Base-by-base conservation (phyloP, 164 flowering plant genomes). In the Kingdonia uniflora region DNA sequence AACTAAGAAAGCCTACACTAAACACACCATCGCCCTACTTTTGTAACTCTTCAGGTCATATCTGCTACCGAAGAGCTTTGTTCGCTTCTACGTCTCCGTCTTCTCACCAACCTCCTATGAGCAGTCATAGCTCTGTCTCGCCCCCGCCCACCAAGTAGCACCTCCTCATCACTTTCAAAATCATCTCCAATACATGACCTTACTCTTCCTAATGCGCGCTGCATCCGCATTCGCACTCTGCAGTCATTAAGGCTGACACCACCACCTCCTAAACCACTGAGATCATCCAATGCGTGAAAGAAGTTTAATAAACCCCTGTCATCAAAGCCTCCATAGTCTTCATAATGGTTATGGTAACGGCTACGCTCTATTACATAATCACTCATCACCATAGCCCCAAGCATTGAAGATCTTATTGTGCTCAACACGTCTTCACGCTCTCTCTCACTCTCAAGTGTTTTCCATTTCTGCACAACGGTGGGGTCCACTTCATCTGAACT, bases 211-310 rank as follows among this genome's bases (percentile, higher is more conserved):
- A 49, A 1, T 11, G 21, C 63, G 24, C 60, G 60, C 29, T 38
- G 22, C 53, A 61, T 62, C 40, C 75, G 67, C 23, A 67, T 76
- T 7, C 63, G 65, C 52, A 72, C 63, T 58, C 81, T 68, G 25
- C 60, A 51, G 4, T 72, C 72, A 54, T 81, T 60, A 55, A 55
- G 56, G 13, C 58, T 58, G 21, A 70, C 65, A 14, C 57, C 69
- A 62, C 49, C 50, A 26, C 79, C 75, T 13, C 70, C 59, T 3
- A 68, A 65, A 19, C 80, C 50, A 5, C 20, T 80, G 67, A 81
- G 69, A 35, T 81, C 78, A 45, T 78, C 82, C 65, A 82, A 51
- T 11, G 82, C 65, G 12, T 82, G 58, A 20, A 85, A 65, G 50
- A 84, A 52, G 65, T 78, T 71, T 49, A 81, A 68, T 42, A 69